Conservation (phyloP, 148 eudicot species). For the Rhododendron henanense region DNA sequence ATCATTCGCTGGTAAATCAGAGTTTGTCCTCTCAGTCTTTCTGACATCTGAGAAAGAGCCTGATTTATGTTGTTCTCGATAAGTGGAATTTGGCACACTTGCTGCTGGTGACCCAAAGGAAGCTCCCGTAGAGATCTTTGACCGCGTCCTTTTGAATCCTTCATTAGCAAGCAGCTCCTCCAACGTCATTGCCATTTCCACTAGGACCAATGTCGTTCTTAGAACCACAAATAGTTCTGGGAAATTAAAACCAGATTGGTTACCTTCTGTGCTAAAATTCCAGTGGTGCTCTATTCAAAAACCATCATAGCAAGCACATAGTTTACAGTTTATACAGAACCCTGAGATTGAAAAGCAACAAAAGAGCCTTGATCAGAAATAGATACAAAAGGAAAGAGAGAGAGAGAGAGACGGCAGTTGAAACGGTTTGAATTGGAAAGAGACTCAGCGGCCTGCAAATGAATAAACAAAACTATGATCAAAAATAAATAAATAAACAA, state of each 20-base stretch:
- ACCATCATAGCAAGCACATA: neutral
- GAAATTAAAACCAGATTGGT: neutral
- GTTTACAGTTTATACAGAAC: neutral
- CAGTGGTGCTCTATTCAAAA: neutral
- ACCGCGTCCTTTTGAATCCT: constrained; percentile 36
- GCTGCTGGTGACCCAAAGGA: constrained; percentile 17
- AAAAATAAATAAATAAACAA: neutral
- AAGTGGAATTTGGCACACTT: constrained; percentile 16
- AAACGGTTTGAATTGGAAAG: neutral
- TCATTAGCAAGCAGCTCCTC: constrained; percentile 51
- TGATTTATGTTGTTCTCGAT: constrained; percentile 8
- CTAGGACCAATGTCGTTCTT: neutral
- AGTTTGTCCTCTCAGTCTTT: constrained; percentile 33
- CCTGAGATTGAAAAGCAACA: neutral
- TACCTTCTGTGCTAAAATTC: neutral
- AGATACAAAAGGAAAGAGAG: neutral
- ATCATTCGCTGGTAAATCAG: constrained; percentile 23
- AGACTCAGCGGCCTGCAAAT: neutral
- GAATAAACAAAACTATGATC: neutral
- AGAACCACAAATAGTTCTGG: constrained; percentile 2
- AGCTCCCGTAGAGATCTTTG: constrained; percentile 20
- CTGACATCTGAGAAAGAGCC: constrained; percentile 14
- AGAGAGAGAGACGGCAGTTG: constrained; percentile 1
- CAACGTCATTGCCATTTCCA: constrained; percentile 43
- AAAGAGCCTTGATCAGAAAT: neutral